Base-by-base conservation (phyloP, 2,329 filamentous ascomycete genomes). In the Pseudogymnoascus sp. region DNA sequence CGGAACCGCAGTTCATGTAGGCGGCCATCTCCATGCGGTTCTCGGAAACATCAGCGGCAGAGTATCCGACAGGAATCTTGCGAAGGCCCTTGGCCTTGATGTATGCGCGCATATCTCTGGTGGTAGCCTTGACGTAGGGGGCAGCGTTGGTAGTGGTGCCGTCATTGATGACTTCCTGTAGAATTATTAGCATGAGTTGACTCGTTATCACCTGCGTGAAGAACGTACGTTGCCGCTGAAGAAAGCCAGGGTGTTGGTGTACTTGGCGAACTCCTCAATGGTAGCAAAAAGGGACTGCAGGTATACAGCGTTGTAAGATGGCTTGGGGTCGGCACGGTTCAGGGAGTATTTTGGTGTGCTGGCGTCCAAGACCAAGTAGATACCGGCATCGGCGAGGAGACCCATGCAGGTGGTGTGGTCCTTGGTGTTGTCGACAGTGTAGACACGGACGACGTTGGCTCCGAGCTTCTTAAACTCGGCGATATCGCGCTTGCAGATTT, bases 71-170 rank as follows among this genome's bases (percentile, higher is more conserved):
- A 76, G 91, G 91, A 68, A 97, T 85, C 74, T 85, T 72, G 63
- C 93, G 88, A 78, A 91, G 89, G 69, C 83, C 82, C 79, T 91
- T 88, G 66, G 80, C 72, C 80, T 88, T 89, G 82, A 99, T 96
- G 81, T 97, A 95, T 66, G 85, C 81, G 86, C 97, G 99, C 79
- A 86, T 92, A 76, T 99, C 95, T 74, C 95, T 93, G 68, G 97
- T 92, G 67, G 95, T 93, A 66, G 93, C 95, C 85, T 97, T 99
- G 78, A 99, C 95, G 76, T 89, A 99, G 69, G 93, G 92, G 66
- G 91, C 93, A 61, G 95, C 91, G 65, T 84, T 79, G 61, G 93
- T 97, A 84, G 96, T 97, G 83, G 87, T 93, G 70, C 82, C 81
- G 71, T 87, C 84, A 82, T 97, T 96, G 71, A 91, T 88, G 66